Conservation (phyloP, 257 asterid genomes). For the Phtheirospermum japonicum region DNA sequence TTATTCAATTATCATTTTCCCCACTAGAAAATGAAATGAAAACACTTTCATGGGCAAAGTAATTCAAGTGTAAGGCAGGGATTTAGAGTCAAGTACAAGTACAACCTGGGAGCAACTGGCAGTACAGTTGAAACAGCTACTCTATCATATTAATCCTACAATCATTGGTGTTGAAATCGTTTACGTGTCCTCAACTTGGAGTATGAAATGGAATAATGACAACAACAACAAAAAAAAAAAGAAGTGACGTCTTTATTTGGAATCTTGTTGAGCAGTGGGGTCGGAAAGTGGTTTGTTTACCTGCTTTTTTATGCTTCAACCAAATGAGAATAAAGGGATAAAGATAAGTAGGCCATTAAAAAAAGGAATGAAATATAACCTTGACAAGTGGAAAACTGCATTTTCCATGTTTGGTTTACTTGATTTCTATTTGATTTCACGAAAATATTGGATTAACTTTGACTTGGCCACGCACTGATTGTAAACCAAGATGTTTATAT, state of each 20-base stretch:
- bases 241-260: conserved; percentile 13
- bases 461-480: too few species aligned
- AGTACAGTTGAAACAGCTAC: too few species aligned
- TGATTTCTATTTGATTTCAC: not conserved
- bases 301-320: not conserved
- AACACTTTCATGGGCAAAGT: too few species aligned
- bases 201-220: not conserved
- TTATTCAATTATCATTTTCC: too few species aligned
- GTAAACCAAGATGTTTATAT: too few species aligned
- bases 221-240: not conserved
- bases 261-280: not conserved
- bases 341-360: not conserved
- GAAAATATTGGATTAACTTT: not conserved
- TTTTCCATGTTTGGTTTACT: not conserved
- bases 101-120: too few species aligned
- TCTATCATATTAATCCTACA: not conserved
- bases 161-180: not conserved
- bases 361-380: not conserved
- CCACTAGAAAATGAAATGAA: too few species aligned
- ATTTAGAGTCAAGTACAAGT: too few species aligned
- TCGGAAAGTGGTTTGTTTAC: not conserved
- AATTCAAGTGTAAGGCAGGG: too few species aligned
- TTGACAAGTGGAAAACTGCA: not conserved
- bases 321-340: not conserved
- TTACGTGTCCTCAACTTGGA: not conserved